Percentiles rank a stretch among this genome's conserved stretches.
Evolutionary conservation across 176 grass and related monocot species (phyloP).

Genomic region (Alloteropsis semialata): DNA sequence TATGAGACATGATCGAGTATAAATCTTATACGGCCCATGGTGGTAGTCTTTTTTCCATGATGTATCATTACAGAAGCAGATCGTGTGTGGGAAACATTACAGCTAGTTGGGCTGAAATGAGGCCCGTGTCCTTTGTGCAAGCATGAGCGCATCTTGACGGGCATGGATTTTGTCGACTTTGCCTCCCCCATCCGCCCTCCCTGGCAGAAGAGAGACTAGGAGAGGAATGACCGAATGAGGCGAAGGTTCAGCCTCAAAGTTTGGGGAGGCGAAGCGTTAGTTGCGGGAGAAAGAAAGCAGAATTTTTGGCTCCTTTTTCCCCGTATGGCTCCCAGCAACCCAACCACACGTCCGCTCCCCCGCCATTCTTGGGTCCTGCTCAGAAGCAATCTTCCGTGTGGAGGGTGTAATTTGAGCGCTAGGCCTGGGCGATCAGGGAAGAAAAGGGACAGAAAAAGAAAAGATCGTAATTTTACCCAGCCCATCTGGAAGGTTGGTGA

Average conservation of each 20-base stretch:
- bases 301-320: neutral
- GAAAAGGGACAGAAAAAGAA: neutral
- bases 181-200: too few relatives aligned
- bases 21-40: too few relatives aligned
- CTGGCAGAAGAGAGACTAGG: too few relatives aligned
- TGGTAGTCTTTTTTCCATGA: too few relatives aligned
- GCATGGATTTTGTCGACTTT: too few relatives aligned
- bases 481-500: neutral
- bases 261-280: constrained; percentile 4
- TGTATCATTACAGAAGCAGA: too few relatives aligned
- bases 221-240: too few relatives aligned
- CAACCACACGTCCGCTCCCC: constrained; percentile 24
- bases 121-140: too few relatives aligned
- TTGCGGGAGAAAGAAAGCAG: neutral
- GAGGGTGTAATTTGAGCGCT: constrained; percentile 6
- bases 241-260: constrained; percentile 1
- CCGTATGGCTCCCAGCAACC: constrained; percentile 15
- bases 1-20: too few relatives aligned
- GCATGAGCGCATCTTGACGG: too few relatives aligned
- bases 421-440: neutral
- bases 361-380: constrained; percentile 25
- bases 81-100: too few relatives aligned
- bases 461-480: neutral
- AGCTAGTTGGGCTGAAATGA: too few relatives aligned
- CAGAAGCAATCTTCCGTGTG: neutral